Base-by-base conservation (phyloP, 306 rosid genomes). In the Argentina anserina region DNA sequence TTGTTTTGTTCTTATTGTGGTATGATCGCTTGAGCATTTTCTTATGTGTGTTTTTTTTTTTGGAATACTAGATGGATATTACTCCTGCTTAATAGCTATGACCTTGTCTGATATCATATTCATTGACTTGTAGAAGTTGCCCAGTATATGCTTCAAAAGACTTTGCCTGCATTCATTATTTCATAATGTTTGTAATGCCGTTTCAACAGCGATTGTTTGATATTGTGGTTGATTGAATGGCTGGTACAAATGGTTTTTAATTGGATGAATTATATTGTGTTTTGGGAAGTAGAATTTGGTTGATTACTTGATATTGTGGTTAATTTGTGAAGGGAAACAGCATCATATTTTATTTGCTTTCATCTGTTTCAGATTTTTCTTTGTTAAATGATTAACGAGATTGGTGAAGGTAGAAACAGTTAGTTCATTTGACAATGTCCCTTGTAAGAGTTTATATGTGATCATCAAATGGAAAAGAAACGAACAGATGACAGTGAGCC, bases 391-490 rank as follows among this genome's bases (percentile, higher is more conserved):
- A 67, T 65, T 40, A 4, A 12, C 43, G 2, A 25, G 45, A 55
- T 67, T 73, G 73, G 43, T 66, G 28, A 42, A 72, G 50, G 74
- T 65, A 64, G 76, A 78, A 71, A 15, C 47, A 42, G 76, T 29
- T 71, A 75, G 66, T 28, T 63, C 52, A 3, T 41, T 28, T n/a
- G 34, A 6, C 66, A 59, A 79, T 81, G 80, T 62, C 71, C 71
- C 31, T 53, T 82, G 75, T 63, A 61, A 81, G 70, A 60, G 72
- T 42, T 58, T 58, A 46, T 77, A 71, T 71, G 46, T 76, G 56
- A 59, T 73, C 65, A 80, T 78, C 74, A 49, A 84, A 94, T 94
- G 97, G 99, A 91, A 75, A 94, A 75, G 84, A 90, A 84, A 82
- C 90, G 65, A 75, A 52, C 73, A 40, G 99, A 89, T 76, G 96